A percentile compares a stretch with the other conserved stretches of the same genome.
Evolutionary conservation across 2,329 filamentous ascomycete genomes (phyloP).

Genomic region (Colletotrichum paranaense): DNA sequence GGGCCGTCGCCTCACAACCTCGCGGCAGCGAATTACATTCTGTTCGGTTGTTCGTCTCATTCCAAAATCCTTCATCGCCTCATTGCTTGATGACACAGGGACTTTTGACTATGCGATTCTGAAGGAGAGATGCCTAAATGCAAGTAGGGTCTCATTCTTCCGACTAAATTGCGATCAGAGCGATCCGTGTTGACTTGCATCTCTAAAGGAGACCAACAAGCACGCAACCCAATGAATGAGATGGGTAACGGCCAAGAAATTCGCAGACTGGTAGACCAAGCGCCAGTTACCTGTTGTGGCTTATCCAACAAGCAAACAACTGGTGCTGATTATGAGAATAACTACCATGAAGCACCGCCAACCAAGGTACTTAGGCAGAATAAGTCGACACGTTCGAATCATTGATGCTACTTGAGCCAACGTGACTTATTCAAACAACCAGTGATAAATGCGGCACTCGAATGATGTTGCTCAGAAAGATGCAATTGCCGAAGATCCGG

Average conservation of each 20-base stretch:
- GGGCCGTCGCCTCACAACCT: background rate
- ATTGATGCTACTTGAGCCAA: background rate
- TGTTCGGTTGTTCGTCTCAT: background rate
- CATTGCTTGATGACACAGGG: background rate
- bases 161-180: background rate
- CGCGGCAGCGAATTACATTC: background rate
- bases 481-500: background rate
- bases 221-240: background rate
- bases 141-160: background rate
- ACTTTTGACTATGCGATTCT: background rate
- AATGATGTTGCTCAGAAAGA: background rate
- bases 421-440: background rate
- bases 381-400: background rate
- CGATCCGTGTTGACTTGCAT: background rate
- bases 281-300: background rate
- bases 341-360: background rate
- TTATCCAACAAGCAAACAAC: background rate
- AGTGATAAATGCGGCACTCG: background rate
- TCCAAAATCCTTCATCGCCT: background rate
- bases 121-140: background rate
- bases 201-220: too few relatives aligned
- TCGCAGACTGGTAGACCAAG: background rate
- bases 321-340: background rate
- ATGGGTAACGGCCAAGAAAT: background rate
- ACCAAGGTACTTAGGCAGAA: background rate